phyloP scores from a whole-genome alignment of 129 eudicot species.

The Flaveria brownii region DNA sequence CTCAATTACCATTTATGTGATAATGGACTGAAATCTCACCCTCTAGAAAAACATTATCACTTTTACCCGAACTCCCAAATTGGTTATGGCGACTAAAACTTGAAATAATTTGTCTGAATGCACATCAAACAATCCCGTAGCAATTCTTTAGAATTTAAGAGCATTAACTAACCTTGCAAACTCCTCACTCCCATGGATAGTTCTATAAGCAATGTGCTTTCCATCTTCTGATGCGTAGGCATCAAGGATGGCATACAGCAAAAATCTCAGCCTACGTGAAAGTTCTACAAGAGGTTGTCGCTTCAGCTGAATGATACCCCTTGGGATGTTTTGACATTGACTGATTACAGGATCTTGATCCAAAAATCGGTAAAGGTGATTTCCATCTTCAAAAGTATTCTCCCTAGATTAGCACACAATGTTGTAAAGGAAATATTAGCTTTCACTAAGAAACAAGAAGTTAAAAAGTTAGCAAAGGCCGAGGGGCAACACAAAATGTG shows the following conservation, averaged over 20 bases:
- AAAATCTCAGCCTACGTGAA: constrained; percentile 55
- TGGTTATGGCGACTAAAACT: background rate
- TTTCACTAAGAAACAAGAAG: constrained; percentile 1
- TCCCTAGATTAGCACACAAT: constrained; percentile 42
- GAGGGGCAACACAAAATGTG: background rate
- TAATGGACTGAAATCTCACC: background rate
- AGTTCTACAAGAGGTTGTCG: constrained; percentile 62
- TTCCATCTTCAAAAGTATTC: constrained; percentile 68
- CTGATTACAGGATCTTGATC: constrained; percentile 72
- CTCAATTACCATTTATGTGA: background rate
- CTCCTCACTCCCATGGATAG: constrained; percentile 75
- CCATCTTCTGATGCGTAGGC: constrained; percentile 70
- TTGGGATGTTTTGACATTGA: constrained; percentile 65
- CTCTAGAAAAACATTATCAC: constrained; percentile 14
- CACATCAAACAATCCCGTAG: background rate
- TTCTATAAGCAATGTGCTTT: constrained; percentile 67
- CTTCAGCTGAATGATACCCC: constrained; percentile 65
- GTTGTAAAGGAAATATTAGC: constrained; percentile 13
- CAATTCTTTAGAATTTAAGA: constrained; percentile 13
- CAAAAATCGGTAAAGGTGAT: constrained; percentile 64
- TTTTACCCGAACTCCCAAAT: background rate
- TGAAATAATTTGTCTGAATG: background rate
- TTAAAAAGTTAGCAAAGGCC: background rate
- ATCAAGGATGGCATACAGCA: constrained; percentile 60
- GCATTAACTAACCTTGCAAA: constrained; percentile 62